These are phyloP conservation scores for Phytophthora sp. DNA, from an alignment of 352 stramenopile genomes.

Conservation along the genomic window DNA sequence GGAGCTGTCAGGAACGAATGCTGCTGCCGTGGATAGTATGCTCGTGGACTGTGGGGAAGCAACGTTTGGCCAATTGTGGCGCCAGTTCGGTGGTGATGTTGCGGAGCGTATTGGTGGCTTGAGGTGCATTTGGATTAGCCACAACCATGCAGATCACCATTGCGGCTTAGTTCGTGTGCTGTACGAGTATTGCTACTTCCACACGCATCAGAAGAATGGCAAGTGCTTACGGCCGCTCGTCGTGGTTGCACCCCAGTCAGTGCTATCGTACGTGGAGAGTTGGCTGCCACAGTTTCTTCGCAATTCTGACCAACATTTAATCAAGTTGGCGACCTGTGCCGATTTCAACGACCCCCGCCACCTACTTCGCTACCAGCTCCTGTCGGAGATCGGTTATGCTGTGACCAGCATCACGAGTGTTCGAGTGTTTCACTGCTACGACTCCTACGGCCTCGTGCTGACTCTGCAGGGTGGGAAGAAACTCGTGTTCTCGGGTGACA, in stretches of 20 bases:
- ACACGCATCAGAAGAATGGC: conserved; percentile 8
- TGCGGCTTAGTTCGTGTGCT: conserved; percentile 94
- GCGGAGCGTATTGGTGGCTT: conserved; percentile 57
- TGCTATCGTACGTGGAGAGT: conserved; percentile 61
- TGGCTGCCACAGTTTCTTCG: conserved; percentile 44
- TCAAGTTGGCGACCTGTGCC: conserved; percentile 51
- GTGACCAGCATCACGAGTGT: conserved; percentile 60
- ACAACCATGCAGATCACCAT: conserved; percentile 98
- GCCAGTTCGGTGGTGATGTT: conserved; percentile 54
- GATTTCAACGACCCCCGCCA: conserved; percentile 58
- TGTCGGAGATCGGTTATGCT: conserved; percentile 39
- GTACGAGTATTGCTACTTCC: conserved; percentile 53
- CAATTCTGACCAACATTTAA: conserved; percentile 21
- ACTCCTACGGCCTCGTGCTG: conserved; percentile 79
- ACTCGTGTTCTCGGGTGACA: conserved; percentile 94
- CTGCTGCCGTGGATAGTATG: conserved; percentile 50
- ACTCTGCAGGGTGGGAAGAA: conserved; percentile 53
- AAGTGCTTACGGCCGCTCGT: conserved; percentile 26
- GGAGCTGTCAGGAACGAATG: conserved; percentile 38
- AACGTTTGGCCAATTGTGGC: conserved; percentile 91
- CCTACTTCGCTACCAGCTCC: conserved; percentile 32
- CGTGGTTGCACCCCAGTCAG: conserved; percentile 58
- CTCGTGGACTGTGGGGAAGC: conserved; percentile 96
- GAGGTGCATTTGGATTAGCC: conserved; percentile 95
- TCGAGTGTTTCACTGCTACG: conserved; percentile 81